A percentile compares a stretch with the other conserved stretches of the same genome.
Evolutionary conservation across 768 basidiomycete genomes (phyloP).

Genomic region (Scleroderma citrinum): DNA sequence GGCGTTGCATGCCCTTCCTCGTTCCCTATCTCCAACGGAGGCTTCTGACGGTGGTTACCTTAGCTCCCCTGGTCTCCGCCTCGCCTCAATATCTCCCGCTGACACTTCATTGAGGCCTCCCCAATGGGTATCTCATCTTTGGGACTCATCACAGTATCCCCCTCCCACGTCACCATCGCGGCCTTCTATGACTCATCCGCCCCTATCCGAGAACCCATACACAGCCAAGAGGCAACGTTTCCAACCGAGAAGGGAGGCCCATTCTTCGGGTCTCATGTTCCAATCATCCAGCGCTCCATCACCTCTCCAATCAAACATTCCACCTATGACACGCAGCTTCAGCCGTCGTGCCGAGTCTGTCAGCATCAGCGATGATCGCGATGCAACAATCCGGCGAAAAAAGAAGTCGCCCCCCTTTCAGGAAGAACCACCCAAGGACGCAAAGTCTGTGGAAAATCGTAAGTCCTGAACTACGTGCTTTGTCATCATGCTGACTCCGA

Average conservation of each 20-base stretch:
- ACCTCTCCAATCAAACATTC: constrained; percentile 40
- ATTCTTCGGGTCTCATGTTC: constrained; percentile 52
- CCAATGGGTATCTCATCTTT: constrained; percentile 62
- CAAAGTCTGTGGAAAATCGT: constrained; percentile 42
- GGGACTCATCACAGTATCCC: constrained; percentile 47
- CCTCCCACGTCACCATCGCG: constrained; percentile 39
- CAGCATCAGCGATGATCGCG: constrained; percentile 54
- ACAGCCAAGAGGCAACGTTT: constrained; percentile 35
- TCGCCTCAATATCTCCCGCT: constrained; percentile 55
- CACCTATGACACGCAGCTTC: constrained; percentile 52
- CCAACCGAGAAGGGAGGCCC: constrained; percentile 35
- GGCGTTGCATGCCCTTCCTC: constrained; percentile 54
- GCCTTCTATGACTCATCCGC: constrained; percentile 43
- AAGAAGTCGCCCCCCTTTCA: constrained; percentile 34
- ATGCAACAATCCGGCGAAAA: constrained; percentile 68
- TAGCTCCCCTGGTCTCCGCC: constrained; percentile 36
- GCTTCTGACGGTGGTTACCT: constrained; percentile 45
- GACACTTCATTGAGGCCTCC: constrained; percentile 57
- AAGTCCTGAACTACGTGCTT: constrained; percentile 27
- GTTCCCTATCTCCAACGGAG: constrained; percentile 55
- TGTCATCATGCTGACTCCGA: constrained; percentile 24
- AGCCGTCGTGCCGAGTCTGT: constrained; percentile 64
- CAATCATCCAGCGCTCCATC: constrained; percentile 70
- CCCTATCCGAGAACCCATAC: constrained; percentile 37
- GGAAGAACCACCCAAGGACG: constrained; percentile 33